Evolutionary conservation across 192 early-diverging fungal species (phyloP).

Genomic region (Podila epicladia): DNA sequence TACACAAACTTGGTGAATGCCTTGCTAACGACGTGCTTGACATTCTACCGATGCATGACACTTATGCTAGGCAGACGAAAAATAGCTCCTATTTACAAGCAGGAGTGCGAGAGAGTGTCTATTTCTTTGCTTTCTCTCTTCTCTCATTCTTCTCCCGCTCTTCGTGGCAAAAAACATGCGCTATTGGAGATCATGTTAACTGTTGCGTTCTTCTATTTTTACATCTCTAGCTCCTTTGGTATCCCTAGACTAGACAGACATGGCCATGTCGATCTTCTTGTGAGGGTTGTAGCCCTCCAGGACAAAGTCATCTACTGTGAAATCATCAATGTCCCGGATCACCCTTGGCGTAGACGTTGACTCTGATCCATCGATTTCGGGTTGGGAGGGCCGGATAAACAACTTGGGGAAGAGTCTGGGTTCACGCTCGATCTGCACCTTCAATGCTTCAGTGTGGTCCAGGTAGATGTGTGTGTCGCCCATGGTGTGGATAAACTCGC

Average conservation of each 20-base stretch:
- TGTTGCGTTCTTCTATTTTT: no score
- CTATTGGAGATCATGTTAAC: no score
- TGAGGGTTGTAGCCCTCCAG: constrained; percentile 88
- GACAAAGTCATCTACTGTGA: constrained; percentile 83
- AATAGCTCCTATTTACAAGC: not conserved
- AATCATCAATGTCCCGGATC: constrained; percentile 72
- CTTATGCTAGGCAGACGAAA: not conserved
- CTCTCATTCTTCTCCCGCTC: not conserved
- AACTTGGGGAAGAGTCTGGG: constrained; percentile 89
- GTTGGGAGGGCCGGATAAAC: constrained; percentile 49
- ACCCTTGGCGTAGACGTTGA: constrained; percentile 21
- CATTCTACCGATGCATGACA: not conserved
- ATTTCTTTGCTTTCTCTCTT: not conserved
- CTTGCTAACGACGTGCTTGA: not conserved
- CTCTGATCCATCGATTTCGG: not conserved
- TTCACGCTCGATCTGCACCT: constrained; percentile 77
- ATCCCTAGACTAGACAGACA: constrained; percentile 79
- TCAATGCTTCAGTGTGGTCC: constrained; percentile 90
- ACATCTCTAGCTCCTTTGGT: no score
- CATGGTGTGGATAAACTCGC: constrained; percentile 91
- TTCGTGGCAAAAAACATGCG: not conserved
- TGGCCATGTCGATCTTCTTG: constrained; percentile 90
- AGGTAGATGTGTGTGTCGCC: constrained; percentile 96
- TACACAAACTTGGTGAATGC: not conserved
- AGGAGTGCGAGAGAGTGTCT: not conserved